These are phyloP conservation scores for Phytopythium montanum DNA, from an alignment of 352 stramenopile species.

Conservation along the genomic window DNA sequence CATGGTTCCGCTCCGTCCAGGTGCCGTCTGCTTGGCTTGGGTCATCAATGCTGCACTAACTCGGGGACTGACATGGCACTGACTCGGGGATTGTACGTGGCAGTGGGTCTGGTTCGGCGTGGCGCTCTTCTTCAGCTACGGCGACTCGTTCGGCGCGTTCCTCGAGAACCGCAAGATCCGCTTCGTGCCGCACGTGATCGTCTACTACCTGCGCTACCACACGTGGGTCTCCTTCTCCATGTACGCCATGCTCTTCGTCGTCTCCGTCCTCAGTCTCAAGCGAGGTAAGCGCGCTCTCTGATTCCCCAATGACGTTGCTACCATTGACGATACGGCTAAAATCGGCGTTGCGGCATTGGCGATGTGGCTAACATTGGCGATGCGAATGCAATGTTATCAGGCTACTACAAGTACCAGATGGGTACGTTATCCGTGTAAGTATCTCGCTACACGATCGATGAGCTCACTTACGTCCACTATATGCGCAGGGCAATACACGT, in stretches of 20 bases:
- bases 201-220: constrained; percentile 90
- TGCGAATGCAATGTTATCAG: constrained; percentile 17
- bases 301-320: no score
- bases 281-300: constrained; percentile 41
- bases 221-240: constrained; percentile 92
- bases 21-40: no score
- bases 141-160: constrained; percentile 83
- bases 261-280: constrained; percentile 95
- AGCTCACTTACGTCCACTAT: not conserved
- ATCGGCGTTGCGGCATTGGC: no score
- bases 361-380: not conserved
- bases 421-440: constrained; percentile 40
- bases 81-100: no score
- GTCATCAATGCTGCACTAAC: no score
- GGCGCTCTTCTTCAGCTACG: constrained; percentile 96
- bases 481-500: constrained; percentile 89
- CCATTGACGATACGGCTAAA: no score
- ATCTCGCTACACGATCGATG: no score
- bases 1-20: constrained; percentile 96
- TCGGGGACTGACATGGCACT: no score
- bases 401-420: constrained; percentile 95
- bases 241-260: constrained; percentile 95
- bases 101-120: constrained; percentile 97
- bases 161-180: constrained; percentile 84
- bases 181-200: constrained; percentile 68